Conservation (phyloP, 768 basidiomycete species). For the Tricholomella constricta region DNA sequence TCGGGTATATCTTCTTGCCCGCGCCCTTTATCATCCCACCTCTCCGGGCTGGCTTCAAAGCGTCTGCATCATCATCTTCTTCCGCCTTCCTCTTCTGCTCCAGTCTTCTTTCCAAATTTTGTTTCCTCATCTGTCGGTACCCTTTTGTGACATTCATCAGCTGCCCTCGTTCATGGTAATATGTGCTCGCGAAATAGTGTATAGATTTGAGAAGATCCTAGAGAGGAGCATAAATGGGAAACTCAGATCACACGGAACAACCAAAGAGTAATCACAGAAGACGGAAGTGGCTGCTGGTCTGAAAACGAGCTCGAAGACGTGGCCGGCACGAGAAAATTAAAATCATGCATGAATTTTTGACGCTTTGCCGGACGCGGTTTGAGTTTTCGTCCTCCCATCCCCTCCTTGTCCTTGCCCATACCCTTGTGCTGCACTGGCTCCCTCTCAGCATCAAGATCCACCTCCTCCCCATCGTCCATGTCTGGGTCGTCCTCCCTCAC, state of each 20-base stretch:
- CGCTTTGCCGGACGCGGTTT: constrained; percentile 39
- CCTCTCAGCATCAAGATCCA: constrained; percentile 1
- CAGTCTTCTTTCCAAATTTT: constrained; percentile 21
- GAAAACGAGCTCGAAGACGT: constrained; percentile 4
- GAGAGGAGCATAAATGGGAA: constrained; percentile 6
- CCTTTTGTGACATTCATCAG: constrained; percentile 51
- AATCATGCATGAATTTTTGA: constrained; percentile 47
- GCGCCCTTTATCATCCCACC: constrained; percentile 21
- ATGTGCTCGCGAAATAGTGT: constrained; percentile 47
- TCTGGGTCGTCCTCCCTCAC: constrained; percentile 25
- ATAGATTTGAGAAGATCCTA: constrained; percentile 55
- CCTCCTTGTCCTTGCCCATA: constrained; percentile 11
- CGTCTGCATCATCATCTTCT: constrained; percentile 10
- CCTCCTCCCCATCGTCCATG: constrained; percentile 11
- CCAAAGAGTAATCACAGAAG: constrained; percentile 45
- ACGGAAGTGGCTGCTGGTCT: constrained; percentile 38
- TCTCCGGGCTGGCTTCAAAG: constrained; percentile 10
- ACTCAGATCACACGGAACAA: constrained; percentile 6
- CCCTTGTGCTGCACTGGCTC: not conserved
- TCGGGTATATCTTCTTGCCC: constrained; percentile 26
- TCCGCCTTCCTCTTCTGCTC: constrained; percentile 16
- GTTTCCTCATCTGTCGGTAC: constrained; percentile 46
- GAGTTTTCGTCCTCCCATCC: constrained; percentile 14
- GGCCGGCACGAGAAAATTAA: constrained; percentile 54
- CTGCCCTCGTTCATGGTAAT: constrained; percentile 65